These are phyloP conservation scores for Phytophthora citricola DNA, from an alignment of 352 stramenopile genomes.

Conservation along the genomic window DNA sequence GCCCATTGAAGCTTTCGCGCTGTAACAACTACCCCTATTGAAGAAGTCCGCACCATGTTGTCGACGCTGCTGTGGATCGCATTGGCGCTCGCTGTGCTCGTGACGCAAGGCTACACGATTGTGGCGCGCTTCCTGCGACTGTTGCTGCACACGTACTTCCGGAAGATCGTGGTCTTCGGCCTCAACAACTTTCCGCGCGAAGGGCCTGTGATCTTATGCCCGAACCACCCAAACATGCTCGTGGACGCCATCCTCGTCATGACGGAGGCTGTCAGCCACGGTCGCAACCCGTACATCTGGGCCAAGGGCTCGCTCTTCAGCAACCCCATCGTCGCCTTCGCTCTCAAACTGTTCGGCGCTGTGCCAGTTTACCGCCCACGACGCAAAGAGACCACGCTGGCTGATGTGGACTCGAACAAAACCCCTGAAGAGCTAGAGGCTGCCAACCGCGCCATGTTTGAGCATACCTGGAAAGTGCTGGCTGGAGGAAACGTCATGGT, in stretches of 20 bases:
- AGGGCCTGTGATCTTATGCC: slow-evolving; percentile 79
- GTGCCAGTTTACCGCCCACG: slow-evolving; percentile 76
- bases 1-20: slow-evolving; percentile 10
- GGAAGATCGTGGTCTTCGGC: slow-evolving; percentile 79
- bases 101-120: slow-evolving; percentile 65
- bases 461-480: slow-evolving; percentile 74
- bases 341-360: slow-evolving; percentile 60
- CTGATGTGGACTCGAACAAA: slow-evolving; percentile 73
- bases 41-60: slow-evolving; percentile 25
- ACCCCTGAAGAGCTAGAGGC: slow-evolving; percentile 63
- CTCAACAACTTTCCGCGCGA: slow-evolving; percentile 84
- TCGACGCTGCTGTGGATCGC: slow-evolving; percentile 54
- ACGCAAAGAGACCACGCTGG: slow-evolving; percentile 47
- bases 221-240: slow-evolving; percentile 87
- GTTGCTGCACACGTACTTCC: slow-evolving; percentile 78
- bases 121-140: slow-evolving; percentile 72
- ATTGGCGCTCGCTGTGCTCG: slow-evolving; percentile 55
- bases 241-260: slow-evolving; percentile 81
- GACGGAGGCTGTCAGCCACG: slow-evolving; percentile 63
- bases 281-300: slow-evolving; percentile 74
- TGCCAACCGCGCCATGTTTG: slow-evolving; percentile 77
- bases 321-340: slow-evolving; percentile 48
- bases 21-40: not conserved
- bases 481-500: slow-evolving; percentile 72
- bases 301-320: slow-evolving; percentile 80